Percentiles rank a stretch among this genome's conserved stretches.
Conservation (phyloP, 2,329 filamentous ascomycete genomes). For the Hymenoscyphus salicellus region DNA sequence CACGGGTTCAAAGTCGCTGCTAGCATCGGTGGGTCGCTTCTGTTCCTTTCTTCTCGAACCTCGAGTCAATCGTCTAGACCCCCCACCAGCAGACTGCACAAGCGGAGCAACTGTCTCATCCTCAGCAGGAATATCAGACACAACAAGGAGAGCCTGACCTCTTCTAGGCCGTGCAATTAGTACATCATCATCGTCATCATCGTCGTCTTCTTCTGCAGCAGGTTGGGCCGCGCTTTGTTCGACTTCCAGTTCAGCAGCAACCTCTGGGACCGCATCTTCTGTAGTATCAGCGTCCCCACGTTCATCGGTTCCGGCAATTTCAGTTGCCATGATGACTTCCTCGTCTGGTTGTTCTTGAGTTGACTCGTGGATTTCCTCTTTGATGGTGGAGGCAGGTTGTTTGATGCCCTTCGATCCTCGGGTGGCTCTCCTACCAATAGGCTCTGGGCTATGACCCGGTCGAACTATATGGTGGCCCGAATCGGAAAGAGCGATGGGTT, state of each 20-base stretch:
- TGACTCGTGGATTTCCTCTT: slow-evolving; percentile 36
- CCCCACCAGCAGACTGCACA: slow-evolving; percentile 19
- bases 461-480: slow-evolving; percentile 58
- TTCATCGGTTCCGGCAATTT: slow-evolving; percentile 32
- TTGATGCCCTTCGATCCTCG: slow-evolving; percentile 35
- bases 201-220: slow-evolving; percentile 24
- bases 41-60: slow-evolving; percentile 27
- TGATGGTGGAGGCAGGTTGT: slow-evolving; percentile 34
- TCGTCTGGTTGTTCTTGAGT: slow-evolving; percentile 32
- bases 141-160: slow-evolving; percentile 36
- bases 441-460: slow-evolving; percentile 54
- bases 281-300: slow-evolving; percentile 26
- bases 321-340: slow-evolving; percentile 23
- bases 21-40: slow-evolving; percentile 30
- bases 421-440: slow-evolving; percentile 37
- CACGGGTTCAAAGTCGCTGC: slow-evolving; percentile 36
- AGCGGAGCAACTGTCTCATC: slow-evolving; percentile 45
- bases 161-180: slow-evolving; percentile 41
- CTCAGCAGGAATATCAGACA: slow-evolving; percentile 22
- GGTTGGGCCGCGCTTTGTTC: too few relatives aligned
- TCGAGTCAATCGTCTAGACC: slow-evolving; percentile 33
- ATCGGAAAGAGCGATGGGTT: slow-evolving; percentile 57
- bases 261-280: neutral
- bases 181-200: slow-evolving; percentile 35
- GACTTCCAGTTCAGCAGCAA: too few relatives aligned